Evolutionary conservation across 805 yeast genomes (phyloP), one percentile per base, ranked within the genome.

Genomic region (Spathaspora hagerdaliae): DNA sequence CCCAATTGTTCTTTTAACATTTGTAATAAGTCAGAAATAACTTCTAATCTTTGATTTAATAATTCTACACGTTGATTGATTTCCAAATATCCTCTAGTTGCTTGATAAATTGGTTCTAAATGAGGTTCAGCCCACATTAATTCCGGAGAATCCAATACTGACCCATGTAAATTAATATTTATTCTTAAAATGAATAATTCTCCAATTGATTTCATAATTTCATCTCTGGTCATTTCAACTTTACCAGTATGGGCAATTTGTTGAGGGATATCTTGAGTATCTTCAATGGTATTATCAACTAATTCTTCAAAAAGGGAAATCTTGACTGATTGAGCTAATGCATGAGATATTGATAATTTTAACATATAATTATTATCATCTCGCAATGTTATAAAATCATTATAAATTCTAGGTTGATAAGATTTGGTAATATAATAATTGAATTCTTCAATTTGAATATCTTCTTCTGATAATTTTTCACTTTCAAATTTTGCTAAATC

Each of bases 111-210:
- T 1, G 99, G 99, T 61, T 94, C 99, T 50, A 94, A 73, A 59
- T 91, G 97, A 1, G 99, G 99, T 63, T 94, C 98, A 0, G 97
- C 82, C 99, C 99, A 94, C 97, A 94, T 90, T 47, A 94, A 79
- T 64, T 94, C 99, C 1, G 99, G 99, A 1, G 96, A 87, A 63
- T 94, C 99, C 50, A 94, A 72, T 27, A 94, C 95, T 0, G 92
- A 84, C 0, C 94, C 94, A 67, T 87, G 94, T 44, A 87, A 68
- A 57, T 87, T 87, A 49, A 87, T 87, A 61, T 87, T 87, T 39
- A 87, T 87, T 50, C 95, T 65, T 52, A 94, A 69, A 48, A 94
- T 94, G 64, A 94, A 94, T 50, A 94, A 75, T 65, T 94, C 98
- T 10, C 99, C 99, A 46, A 94, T 94, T 47, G 94, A 85, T 68